Percentiles rank a stretch among this genome's conserved stretches.
Evolutionary conservation across 2,329 filamentous ascomycete genomes (phyloP).

Genomic region (Colletotrichum cordylinicola): DNA sequence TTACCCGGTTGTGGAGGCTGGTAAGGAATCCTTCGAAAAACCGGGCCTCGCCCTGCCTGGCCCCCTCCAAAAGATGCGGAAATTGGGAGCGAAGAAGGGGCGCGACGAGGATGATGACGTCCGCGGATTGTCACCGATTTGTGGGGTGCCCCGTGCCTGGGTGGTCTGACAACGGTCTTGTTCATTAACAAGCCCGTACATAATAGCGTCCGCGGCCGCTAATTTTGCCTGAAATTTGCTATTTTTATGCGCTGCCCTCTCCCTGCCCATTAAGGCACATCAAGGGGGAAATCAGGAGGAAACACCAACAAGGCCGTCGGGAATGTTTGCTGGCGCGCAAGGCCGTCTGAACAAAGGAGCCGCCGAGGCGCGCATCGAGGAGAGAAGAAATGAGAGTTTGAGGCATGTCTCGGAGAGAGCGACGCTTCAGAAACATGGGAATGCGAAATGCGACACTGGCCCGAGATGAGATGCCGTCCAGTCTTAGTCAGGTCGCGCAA

Average conservation of each 20-base stretch:
- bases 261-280: neutral
- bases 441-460: conserved; percentile 5
- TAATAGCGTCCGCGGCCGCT: neutral
- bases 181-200: neutral
- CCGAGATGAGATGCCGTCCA: neutral
- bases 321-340: neutral
- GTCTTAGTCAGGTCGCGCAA: neutral
- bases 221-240: neutral
- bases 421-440: neutral
- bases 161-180: conserved; percentile 15
- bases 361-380: neutral
- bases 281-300: neutral
- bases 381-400: neutral
- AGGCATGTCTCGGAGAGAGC: neutral
- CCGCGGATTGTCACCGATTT: neutral
- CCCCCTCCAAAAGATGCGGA: neutral
- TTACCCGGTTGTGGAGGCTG: neutral
- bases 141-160: conserved; percentile 3
- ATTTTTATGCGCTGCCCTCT: conserved; percentile 4
- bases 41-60: neutral
- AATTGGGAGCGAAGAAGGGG: neutral
- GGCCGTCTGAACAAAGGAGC: neutral
- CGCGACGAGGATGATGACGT: neutral
- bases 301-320: neutral
- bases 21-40: neutral